phyloP scores from a whole-genome alignment of 345 rosid genomes.

The Turnera subulata region DNA sequence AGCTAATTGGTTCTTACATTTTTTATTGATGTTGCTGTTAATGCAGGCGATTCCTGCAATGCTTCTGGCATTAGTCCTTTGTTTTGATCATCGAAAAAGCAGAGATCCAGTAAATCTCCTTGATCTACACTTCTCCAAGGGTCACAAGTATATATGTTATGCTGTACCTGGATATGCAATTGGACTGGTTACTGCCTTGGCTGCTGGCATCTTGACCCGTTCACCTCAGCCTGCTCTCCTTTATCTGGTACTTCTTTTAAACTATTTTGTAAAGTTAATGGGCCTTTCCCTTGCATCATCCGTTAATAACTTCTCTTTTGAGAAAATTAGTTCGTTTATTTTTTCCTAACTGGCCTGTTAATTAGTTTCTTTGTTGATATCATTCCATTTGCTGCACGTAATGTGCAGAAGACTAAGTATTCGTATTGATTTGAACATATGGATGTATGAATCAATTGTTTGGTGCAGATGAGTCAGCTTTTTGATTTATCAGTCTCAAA shows the following conservation, averaged over 20 bases:
- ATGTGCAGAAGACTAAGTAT: too few species aligned
- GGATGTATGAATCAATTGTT: too few species aligned
- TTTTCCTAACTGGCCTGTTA: too few species aligned
- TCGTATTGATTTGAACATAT: too few species aligned
- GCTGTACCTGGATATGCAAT: constrained; percentile 88
- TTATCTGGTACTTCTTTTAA: constrained; percentile 64
- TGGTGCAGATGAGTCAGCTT: too few species aligned
- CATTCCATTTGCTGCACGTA: too few species aligned
- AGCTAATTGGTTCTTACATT: neutral
- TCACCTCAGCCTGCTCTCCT: constrained; percentile 94
- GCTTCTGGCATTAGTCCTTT: constrained; percentile 84
- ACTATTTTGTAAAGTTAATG: too few species aligned
- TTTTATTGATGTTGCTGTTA: constrained; percentile 8
- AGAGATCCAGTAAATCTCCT: constrained; percentile 63
- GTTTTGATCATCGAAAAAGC: constrained; percentile 82
- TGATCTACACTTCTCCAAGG: constrained; percentile 67
- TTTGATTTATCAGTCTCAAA: too few species aligned
- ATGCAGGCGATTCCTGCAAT: constrained; percentile 93
- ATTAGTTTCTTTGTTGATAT: too few species aligned
- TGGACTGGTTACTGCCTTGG: constrained; percentile 73
- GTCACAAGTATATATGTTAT: constrained; percentile 82
- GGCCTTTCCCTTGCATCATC: too few species aligned
- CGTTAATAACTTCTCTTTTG: too few species aligned
- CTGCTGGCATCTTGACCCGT: constrained; percentile 78
- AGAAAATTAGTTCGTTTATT: too few species aligned